Percentiles rank a stretch among this genome's conserved stretches.
Conservation (phyloP, 2,329 filamentous ascomycete species). For the Neofusicoccum sp. region DNA sequence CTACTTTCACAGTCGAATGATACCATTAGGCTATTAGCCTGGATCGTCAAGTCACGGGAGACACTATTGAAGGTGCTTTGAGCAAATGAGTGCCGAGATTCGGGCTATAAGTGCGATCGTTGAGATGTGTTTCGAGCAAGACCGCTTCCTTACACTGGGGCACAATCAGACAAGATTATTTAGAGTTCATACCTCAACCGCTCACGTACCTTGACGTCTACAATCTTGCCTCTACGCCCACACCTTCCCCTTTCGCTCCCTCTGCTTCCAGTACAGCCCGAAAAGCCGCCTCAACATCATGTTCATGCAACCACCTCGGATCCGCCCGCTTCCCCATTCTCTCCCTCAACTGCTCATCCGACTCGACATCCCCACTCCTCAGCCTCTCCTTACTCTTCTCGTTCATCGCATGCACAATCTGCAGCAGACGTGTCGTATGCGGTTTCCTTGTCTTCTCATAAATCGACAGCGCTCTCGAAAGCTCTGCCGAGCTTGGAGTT, state of each 20-base stretch:
- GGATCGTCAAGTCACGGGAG: too few relatives aligned
- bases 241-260: neutral
- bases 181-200: too few relatives aligned
- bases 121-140: too few relatives aligned
- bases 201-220: too few relatives aligned
- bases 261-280: constrained; percentile 12
- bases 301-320: constrained; percentile 29
- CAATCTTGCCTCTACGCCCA: too few relatives aligned
- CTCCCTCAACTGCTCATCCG: constrained; percentile 21
- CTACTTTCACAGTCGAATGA: too few relatives aligned
- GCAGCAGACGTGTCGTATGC: constrained; percentile 33
- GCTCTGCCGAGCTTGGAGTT: neutral
- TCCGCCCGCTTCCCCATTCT: constrained; percentile 24
- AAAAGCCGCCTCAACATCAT: constrained; percentile 26
- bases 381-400: constrained; percentile 21
- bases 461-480: constrained; percentile 27
- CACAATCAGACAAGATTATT: too few relatives aligned
- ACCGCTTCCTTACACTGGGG: too few relatives aligned
- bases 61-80: too few relatives aligned
- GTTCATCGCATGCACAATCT: constrained; percentile 25
- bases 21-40: too few relatives aligned
- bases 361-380: neutral
- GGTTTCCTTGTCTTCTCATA: constrained; percentile 37
- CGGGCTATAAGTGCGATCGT: too few relatives aligned
- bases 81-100: too few relatives aligned